phyloP scores from a whole-genome alignment of 2,329 filamentous ascomycete genomes.

The Aspergillus calidoustus region DNA sequence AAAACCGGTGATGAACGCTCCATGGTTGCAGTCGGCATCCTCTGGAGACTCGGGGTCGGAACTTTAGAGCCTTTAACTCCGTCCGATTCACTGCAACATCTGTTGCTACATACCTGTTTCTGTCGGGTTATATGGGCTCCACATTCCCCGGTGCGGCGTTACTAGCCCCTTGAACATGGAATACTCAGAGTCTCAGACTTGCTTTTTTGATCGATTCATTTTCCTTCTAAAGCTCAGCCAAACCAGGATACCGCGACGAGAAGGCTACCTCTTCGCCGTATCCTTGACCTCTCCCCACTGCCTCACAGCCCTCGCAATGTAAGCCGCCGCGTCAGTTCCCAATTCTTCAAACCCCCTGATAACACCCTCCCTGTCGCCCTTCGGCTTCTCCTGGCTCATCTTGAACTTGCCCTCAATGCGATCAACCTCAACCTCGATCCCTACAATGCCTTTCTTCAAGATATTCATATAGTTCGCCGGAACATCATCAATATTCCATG shows the following conservation, averaged over 20 bases:
- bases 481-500: constrained; percentile 66
- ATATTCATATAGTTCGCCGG: constrained; percentile 62
- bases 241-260: neutral
- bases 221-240: neutral
- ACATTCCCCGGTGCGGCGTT: neutral
- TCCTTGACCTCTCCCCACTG: neutral
- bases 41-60: neutral
- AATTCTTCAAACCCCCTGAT: constrained; percentile 59
- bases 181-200: neutral
- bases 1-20: neutral
- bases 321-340: constrained; percentile 23
- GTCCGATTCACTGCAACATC: neutral
- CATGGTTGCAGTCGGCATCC: neutral
- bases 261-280: neutral
- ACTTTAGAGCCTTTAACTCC: neutral
- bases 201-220: neutral
- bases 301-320: neutral
- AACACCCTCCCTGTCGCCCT: constrained; percentile 61
- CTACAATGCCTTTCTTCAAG: constrained; percentile 63
- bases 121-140: neutral
- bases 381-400: constrained; percentile 66
- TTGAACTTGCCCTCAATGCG: constrained; percentile 66
- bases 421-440: constrained; percentile 63
- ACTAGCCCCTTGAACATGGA: neutral
- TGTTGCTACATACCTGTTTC: neutral